Conservation (phyloP, 106 monocot genomes). For the Allium fistulosum region DNA sequence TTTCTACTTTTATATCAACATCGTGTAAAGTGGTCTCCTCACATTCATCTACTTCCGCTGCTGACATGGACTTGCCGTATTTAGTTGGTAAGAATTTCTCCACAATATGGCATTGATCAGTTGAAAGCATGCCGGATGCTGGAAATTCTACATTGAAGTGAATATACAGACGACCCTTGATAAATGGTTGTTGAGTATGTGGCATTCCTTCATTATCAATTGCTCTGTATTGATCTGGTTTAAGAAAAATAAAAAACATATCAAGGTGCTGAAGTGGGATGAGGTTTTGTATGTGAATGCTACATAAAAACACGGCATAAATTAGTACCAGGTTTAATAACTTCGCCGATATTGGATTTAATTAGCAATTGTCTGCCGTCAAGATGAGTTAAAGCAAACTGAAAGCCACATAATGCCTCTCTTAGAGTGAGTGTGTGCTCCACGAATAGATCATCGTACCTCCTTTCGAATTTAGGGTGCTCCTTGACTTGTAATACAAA, state of each 20-base stretch:
- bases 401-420: conserved; percentile 64
- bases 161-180: conserved; percentile 49
- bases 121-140: conserved; percentile 30
- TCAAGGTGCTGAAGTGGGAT: background rate
- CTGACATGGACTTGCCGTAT: conserved; percentile 13
- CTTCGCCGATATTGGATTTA: conserved; percentile 46
- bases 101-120: conserved; percentile 25
- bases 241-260: background rate
- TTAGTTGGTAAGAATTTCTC: conserved; percentile 32
- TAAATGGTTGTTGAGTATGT: conserved; percentile 33
- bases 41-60: conserved; percentile 51
- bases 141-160: conserved; percentile 49
- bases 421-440: conserved; percentile 46
- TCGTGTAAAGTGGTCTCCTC: conserved; percentile 49
- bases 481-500: conserved; percentile 54
- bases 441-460: conserved; percentile 45
- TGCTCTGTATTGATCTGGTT: conserved; percentile 37
- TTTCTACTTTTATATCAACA: conserved; percentile 57
- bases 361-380: conserved; percentile 64
- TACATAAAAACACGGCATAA: background rate
- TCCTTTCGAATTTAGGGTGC: conserved; percentile 52
- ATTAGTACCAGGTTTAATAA: conserved; percentile 41
- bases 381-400: conserved; percentile 52
- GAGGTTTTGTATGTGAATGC: background rate
- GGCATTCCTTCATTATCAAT: conserved; percentile 60